These are phyloP conservation scores for Anastatica hierochuntica DNA, from an alignment of 345 rosid species.

Conservation along the genomic window DNA sequence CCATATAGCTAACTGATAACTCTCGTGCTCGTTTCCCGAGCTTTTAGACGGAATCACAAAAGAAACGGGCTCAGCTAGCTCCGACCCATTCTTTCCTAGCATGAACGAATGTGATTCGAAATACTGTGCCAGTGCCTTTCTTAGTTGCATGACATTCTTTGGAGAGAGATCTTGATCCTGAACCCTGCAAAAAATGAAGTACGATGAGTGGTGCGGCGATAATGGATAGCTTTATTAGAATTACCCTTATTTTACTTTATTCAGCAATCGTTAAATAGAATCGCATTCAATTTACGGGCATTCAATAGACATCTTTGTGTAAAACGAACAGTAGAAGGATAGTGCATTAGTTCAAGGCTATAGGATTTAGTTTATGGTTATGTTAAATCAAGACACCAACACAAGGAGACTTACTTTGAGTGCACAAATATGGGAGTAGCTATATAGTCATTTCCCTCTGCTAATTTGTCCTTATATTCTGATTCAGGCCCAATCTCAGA, in stretches of 20 bases:
- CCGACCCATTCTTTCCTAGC: constrained; percentile 29
- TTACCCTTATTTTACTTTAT: neutral
- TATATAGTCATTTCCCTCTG: constrained; percentile 51
- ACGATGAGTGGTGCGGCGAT: neutral
- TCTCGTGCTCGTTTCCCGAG: constrained; percentile 40
- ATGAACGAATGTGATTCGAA: constrained; percentile 46
- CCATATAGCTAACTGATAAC: constrained; percentile 39
- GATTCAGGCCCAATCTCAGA: constrained; percentile 39
- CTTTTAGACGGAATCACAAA: constrained; percentile 43
- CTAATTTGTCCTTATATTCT: constrained; percentile 39
- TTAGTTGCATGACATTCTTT: constrained; percentile 23
- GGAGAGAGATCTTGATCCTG: constrained; percentile 49
- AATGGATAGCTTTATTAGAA: neutral
- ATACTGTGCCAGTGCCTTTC: constrained; percentile 38
- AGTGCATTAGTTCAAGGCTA: neutral
- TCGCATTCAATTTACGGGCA: neutral
- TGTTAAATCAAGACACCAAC: neutral
- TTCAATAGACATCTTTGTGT: neutral
- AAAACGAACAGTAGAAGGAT: neutral
- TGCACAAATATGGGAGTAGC: constrained; percentile 72
- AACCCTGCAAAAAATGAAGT: constrained; percentile 29
- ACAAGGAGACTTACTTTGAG: constrained; percentile 49
- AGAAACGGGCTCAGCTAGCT: constrained; percentile 25
- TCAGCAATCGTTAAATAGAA: neutral
- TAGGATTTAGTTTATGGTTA: neutral